Evolutionary conservation across 768 basidiomycete species (phyloP).

Genomic region (Cystobasidium tubakii): DNA sequence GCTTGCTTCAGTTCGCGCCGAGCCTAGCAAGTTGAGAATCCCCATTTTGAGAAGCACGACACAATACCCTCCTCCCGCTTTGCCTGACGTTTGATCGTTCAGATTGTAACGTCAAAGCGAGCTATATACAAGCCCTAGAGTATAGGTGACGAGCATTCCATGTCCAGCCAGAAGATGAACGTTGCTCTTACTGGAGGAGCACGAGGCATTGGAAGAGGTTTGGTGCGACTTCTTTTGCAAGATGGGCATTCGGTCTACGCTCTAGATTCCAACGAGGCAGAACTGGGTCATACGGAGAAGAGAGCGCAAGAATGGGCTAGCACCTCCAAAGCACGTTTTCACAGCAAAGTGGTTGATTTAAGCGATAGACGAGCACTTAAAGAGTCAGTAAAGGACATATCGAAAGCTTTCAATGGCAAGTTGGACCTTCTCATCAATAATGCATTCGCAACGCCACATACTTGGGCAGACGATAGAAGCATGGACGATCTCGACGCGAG

Average conservation of each 20-base stretch:
- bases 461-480: slow-evolving; percentile 13
- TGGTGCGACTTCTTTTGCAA: neutral
- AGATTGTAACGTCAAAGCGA: too few relatives aligned
- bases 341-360: neutral
- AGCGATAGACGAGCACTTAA: neutral
- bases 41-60: too few relatives aligned
- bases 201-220: slow-evolving; percentile 28
- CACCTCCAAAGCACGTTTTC: neutral
- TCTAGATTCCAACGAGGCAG: slow-evolving; percentile 2
- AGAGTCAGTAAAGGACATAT: neutral
- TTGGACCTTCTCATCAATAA: slow-evolving; percentile 36
- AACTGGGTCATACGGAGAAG: slow-evolving; percentile 2
- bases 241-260: slow-evolving; percentile 15
- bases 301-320: neutral
- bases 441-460: slow-evolving; percentile 18
- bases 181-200: slow-evolving; percentile 15
- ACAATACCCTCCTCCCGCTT: too few relatives aligned
- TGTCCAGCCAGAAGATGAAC: neutral
- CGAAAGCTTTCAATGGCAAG: slow-evolving; percentile 2
- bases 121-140: too few relatives aligned
- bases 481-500: neutral
- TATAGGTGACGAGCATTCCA: neutral
- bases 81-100: too few relatives aligned
- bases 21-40: too few relatives aligned
- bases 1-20: too few relatives aligned